phyloP scores from a whole-genome alignment of 106 monocot genomes.

The Triglochin maritima region DNA sequence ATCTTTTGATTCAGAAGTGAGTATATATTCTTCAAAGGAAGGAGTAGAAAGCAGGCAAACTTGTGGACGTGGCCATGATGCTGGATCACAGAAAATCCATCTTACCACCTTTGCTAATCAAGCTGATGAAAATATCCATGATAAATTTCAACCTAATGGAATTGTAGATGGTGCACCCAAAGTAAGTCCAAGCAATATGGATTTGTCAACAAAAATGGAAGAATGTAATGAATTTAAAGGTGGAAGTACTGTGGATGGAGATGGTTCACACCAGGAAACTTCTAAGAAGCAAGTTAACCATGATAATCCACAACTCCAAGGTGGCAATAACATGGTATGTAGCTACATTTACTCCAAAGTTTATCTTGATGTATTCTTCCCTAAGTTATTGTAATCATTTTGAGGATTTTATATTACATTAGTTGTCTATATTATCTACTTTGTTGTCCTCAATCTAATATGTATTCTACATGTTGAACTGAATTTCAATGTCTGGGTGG shows the following conservation, averaged over 20 bases:
- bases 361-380: too few relatives aligned
- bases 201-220: neutral
- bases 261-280: neutral
- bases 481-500: too few relatives aligned
- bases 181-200: neutral
- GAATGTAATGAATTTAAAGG: neutral
- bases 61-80: neutral
- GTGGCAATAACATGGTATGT: too few relatives aligned
- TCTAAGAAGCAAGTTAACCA: too few relatives aligned
- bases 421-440: too few relatives aligned
- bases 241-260: neutral
- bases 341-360: too few relatives aligned
- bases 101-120: neutral
- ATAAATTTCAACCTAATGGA: neutral
- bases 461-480: too few relatives aligned
- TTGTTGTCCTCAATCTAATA: too few relatives aligned
- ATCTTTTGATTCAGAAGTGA: neutral
- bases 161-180: neutral
- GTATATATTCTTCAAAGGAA: neutral
- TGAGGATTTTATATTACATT: too few relatives aligned
- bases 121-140: neutral
- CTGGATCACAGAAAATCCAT: neutral
- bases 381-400: too few relatives aligned
- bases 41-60: neutral
- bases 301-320: too few relatives aligned